These are phyloP conservation scores for Stemphylium beticola DNA, from an alignment of 2,329 filamentous ascomycete genomes.

Conservation along the genomic window DNA sequence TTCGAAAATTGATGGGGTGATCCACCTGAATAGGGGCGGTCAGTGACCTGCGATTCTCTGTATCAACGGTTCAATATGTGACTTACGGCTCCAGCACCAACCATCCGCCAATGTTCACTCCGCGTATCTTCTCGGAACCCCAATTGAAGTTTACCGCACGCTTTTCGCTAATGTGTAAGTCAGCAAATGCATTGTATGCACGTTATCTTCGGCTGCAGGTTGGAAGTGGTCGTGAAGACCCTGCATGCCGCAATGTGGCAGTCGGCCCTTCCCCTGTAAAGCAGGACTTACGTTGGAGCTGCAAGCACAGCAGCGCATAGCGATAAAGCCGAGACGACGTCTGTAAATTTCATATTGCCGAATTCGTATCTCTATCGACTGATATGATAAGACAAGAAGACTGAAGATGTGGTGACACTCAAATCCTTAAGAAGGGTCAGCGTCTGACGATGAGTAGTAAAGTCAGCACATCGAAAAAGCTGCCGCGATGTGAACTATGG, in stretches of 20 bases:
- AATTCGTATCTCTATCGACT: slow-evolving; percentile 12
- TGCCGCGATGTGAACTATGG: slow-evolving; percentile 7
- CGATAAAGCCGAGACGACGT: slow-evolving; percentile 29
- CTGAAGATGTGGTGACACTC: slow-evolving; percentile 15
- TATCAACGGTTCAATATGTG: not conserved
- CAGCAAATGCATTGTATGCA: slow-evolving; percentile 5
- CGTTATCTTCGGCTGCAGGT: not conserved
- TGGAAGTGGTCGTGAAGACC: not conserved
- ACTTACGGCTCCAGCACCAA: slow-evolving; percentile 55
- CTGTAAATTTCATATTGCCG: slow-evolving; percentile 36
- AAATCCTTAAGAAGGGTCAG: slow-evolving; percentile 12
- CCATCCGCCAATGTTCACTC: slow-evolving; percentile 60
- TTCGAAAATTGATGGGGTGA: slow-evolving; percentile 64
- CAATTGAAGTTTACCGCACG: slow-evolving; percentile 54
- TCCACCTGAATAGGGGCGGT: slow-evolving; percentile 51
- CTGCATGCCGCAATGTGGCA: not conserved
- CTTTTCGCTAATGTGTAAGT: slow-evolving; percentile 32
- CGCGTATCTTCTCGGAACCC: slow-evolving; percentile 57
- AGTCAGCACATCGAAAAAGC: slow-evolving; percentile 10
- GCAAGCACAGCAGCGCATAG: slow-evolving; percentile 31
- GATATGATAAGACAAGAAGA: slow-evolving; percentile 7
- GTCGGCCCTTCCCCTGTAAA: not conserved
- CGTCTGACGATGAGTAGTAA: slow-evolving; percentile 9
- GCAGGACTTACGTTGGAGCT: slow-evolving; percentile 41
- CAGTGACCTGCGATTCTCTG: not conserved